Evolutionary conservation across 73 alveolate species (phyloP), one percentile per base, ranked within the genome.

Genomic region (Blepharisma japonicum): DNA sequence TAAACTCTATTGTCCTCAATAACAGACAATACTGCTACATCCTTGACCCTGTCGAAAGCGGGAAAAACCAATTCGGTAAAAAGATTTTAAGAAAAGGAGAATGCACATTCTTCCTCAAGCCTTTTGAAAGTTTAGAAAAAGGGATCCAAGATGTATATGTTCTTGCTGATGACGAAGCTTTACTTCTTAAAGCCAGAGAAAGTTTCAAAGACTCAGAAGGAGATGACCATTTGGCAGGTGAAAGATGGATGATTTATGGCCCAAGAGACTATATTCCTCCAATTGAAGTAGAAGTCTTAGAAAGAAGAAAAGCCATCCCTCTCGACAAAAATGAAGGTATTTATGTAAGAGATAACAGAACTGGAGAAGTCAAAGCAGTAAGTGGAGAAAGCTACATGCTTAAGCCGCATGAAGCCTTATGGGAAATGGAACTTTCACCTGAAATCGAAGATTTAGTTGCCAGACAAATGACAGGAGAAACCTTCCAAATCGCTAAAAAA

Each of bases 281-380:
- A 20, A 85, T 50, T 50, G 82, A 89, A 71, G 86, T 91, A 6
- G 56, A 80, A 27, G 77, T 91, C 6, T 20, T 91, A 0, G 97
- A 91, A 74, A 78, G 79, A 55, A 84, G 95, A 77, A 83, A 86
- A 71, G 87, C 88, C 27, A 55, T 85, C 18, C 97, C 97, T 9
- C 82, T 91, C 6, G 92, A 84, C 55, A 93, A 87, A 32, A 91
- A 91, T 51, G 97, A 91, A 68, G 97, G 97, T 55, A 77, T 91
- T 53, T 91, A 91, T 66, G 91, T 91, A 6, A 74, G 95, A 88
- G 87, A 89, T 50, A 86, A 71, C 38, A 68, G 78, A 70, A 84
- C 89, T 78, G 97, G 97, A 67, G 86, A 80, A 55, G 97, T 91
- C 11, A 85, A 79, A 79, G 88, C 93, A 38, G 90, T 74, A 46